Base-by-base conservation (phyloP, 768 basidiomycete genomes). In the Leccinum fibrillosum region DNA sequence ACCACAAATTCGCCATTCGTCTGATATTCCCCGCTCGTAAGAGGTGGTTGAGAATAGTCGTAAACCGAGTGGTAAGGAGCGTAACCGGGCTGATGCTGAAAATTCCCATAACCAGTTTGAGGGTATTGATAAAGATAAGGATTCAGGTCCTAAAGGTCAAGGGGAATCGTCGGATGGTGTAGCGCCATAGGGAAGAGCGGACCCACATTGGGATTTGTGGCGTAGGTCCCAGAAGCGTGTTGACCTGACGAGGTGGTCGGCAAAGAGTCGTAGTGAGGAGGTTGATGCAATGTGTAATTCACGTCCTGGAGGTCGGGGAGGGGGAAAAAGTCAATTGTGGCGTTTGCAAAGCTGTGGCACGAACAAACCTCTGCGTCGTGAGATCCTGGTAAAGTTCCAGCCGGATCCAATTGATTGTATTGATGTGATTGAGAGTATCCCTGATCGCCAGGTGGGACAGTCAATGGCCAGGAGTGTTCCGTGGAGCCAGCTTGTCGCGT, bases 141-240 rank as follows among this genome's bases (percentile, higher is more conserved):
- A 50, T 9, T n/a, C 49, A 51, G 3, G 39, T 51, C 53, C 67
- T 69, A 49, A 15, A 28, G 11, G 37, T 11, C 47, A 44, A 52
- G 9, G 28, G 17, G 17, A 44, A 30, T 28, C 5, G 19, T 61
- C 44, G 61, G 30, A 2, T 4, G 30, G 19, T 26, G 47, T 47
- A 17, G 21, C 12, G 28, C 15, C n/a, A 53, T 39, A 51, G 4
- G 19, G 17, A 49, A 17, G 11, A 25, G 17, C 13, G 42, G 28
- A 12, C 53, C 8, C 13, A 69, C 67, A 50, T 61, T 13, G 10
- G 12, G 28, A 48, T 52, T 55, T 1, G 57, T 59, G 58, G 61
- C 42, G 55, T 53, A 52, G 1, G 47, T 28, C 42, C 21, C 49
- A 7, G 48, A 35, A 30, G 37, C 28, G 17, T 30, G 12, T 48